These are phyloP conservation scores for Cladophialophora exuberans DNA, from an alignment of 2,329 filamentous ascomycete species.

Conservation along the genomic window DNA sequence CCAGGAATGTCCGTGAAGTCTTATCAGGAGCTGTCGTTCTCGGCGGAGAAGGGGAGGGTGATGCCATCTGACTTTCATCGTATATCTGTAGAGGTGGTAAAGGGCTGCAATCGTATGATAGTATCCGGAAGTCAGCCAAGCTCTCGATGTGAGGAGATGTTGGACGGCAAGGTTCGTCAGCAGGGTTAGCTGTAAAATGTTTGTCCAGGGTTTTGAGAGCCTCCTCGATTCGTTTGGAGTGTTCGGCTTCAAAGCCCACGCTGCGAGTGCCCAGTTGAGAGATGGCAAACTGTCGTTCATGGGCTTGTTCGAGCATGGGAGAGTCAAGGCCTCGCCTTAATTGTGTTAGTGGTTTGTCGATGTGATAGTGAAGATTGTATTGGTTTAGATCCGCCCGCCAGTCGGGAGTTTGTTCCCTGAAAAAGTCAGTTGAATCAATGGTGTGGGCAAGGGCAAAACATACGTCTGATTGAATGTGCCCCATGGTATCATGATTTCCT, in stretches of 20 bases:
- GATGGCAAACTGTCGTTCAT: slow-evolving; percentile 31
- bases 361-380: slow-evolving; percentile 22
- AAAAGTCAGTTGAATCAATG: not conserved
- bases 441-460: not conserved
- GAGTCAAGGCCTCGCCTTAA: slow-evolving; percentile 21
- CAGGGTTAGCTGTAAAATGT: slow-evolving; percentile 5
- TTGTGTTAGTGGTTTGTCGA: slow-evolving; percentile 21
- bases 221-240: slow-evolving; percentile 11
- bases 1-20: not conserved
- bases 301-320: slow-evolving; percentile 27
- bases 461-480: slow-evolving; percentile 17
- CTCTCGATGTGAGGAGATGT: slow-evolving; percentile 12
- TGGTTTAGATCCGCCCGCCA: slow-evolving; percentile 25
- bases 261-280: slow-evolving; percentile 21
- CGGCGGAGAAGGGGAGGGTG: not conserved
- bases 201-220: slow-evolving; percentile 2
- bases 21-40: not conserved
- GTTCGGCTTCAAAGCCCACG: slow-evolving; percentile 24
- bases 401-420: slow-evolving; percentile 19
- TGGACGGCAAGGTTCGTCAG: slow-evolving; percentile 9
- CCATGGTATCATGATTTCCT: slow-evolving; percentile 28
- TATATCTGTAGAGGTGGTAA: slow-evolving; percentile 6
- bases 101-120: not conserved
- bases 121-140: slow-evolving; percentile 6
- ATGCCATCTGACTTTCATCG: not conserved